Base-by-base conservation (phyloP, 179 eudicot genomes). In the Carnegiea gigantea region DNA sequence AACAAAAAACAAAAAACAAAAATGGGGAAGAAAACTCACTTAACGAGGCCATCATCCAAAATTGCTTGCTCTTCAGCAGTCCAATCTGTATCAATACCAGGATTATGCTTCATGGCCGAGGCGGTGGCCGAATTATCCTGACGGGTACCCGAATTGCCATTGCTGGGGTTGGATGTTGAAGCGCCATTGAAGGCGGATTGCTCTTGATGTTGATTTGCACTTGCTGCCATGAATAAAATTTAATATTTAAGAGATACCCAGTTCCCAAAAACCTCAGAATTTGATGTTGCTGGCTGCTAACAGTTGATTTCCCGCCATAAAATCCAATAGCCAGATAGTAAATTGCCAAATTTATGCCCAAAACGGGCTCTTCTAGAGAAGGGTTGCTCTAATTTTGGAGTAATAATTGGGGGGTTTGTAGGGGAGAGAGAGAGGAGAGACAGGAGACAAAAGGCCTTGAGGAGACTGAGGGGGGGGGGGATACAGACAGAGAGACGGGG, bases 1-100 rank as follows among this genome's bases (percentile, higher is more conserved):
- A 30, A 13, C 13, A 36, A 70, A 62, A 26, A 7, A 2, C 36
- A 1, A 13, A 51, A 36, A 30, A 13, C 13, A 36, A 70, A 62
- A 26, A 7, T 1, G n/a, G 15, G 21, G 14, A 30, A 80, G 62
- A 70, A 64, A 6, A 88, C 94, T 77, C 68, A 95, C 98, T 90
- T 90, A 76, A 79, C 64, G 57, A 93, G 92, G 71, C 95, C 90
- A 60, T 92, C 95, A 48, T 93, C 92, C 74, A 95, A 82, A 24
- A 88, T 84, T n/a, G 92, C 77, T 86, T 95, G 97, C 87, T 95
- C 97, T 70, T 95, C 95, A 74, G 86, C 59, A 46, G 90, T 87
- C 98, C 98, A 95, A 40, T 91, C 91, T 9, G 86, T 87, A 67
- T 91, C 83, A 77, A 86, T 84, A 5, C 89, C 89, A 7, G 89